phyloP scores from a whole-genome alignment of 225 moss, liverwort and hornwort genomes.

The Sphagnum contortum region DNA sequence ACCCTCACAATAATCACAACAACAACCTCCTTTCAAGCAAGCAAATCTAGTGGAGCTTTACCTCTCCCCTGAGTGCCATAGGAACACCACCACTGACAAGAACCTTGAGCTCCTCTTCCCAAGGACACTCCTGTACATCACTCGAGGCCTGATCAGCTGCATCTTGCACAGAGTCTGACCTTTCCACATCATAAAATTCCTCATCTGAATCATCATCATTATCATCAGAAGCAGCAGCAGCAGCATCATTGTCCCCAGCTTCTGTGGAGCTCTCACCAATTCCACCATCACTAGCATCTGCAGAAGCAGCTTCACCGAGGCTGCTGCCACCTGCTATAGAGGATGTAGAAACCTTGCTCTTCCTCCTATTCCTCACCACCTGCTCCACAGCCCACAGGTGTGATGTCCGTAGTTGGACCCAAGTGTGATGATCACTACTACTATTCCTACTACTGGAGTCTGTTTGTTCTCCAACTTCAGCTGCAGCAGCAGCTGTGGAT shows the following conservation, averaged over 20 bases:
- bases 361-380: slow-evolving; percentile 25
- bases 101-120: slow-evolving; percentile 32
- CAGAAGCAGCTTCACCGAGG: not conserved
- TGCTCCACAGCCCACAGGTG: slow-evolving; percentile 59
- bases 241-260: too few species aligned
- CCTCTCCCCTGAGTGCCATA: slow-evolving; percentile 38
- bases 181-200: slow-evolving; percentile 29
- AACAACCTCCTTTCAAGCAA: too few species aligned
- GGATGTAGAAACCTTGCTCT: slow-evolving; percentile 3
- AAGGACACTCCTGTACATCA: slow-evolving; percentile 1
- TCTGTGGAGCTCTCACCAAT: not conserved
- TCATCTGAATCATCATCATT: slow-evolving; percentile 26
- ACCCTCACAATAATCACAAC: too few species aligned
- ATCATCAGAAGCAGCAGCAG: not conserved
- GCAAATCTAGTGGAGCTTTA: not conserved
- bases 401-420: slow-evolving; percentile 37
- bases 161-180: slow-evolving; percentile 4
- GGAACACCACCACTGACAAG: slow-evolving; percentile 40
- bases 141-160: not conserved
- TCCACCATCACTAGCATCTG: slow-evolving; percentile 1
- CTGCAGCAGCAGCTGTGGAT: not conserved
- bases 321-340: too few species aligned
- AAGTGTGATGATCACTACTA: not conserved
- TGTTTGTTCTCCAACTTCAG: not conserved
- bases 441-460: too few species aligned